Evolutionary conservation across 495 filamentous ascomycete species (phyloP).

Genomic region (Symbiotaphrina buchneri): DNA sequence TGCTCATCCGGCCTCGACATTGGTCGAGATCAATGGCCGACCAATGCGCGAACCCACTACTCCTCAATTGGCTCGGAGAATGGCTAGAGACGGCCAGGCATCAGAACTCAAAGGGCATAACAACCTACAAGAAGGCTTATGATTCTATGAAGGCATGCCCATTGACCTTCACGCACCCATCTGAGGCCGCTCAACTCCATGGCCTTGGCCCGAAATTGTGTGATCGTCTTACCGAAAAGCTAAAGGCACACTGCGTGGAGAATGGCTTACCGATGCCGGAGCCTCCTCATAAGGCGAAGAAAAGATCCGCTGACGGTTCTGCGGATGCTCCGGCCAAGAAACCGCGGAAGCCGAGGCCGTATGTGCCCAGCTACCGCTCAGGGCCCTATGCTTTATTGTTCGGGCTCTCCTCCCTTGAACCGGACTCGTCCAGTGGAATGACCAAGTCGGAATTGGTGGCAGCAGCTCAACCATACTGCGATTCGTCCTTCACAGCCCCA

Average conservation of each 20-base stretch:
- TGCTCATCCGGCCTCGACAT: too few relatives aligned
- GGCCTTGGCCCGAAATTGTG: constrained; percentile 53
- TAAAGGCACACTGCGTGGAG: constrained; percentile 40
- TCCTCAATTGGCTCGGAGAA: constrained; percentile 57
- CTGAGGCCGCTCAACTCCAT: constrained; percentile 45
- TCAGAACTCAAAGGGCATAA: constrained; percentile 45
- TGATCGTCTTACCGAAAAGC: constrained; percentile 42
- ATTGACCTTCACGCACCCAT: constrained; percentile 48
- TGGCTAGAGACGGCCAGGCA: constrained; percentile 57
- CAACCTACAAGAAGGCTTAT: constrained; percentile 60
- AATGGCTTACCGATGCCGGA: constrained; percentile 54
- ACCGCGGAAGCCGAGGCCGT: constrained; percentile 37
- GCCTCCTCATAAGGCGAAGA: constrained; percentile 11
- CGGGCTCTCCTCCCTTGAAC: constrained; percentile 35
- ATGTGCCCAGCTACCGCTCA: constrained; percentile 48
- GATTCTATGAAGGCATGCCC: constrained; percentile 65
- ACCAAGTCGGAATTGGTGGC: constrained; percentile 49
- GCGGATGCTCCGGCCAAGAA: constrained; percentile 30
- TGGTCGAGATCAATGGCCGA: too few relatives aligned
- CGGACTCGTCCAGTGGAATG: constrained; percentile 29
- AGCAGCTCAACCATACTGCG: constrained; percentile 47
- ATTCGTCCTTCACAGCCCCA: constrained; percentile 51
- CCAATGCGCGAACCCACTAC: constrained; percentile 46
- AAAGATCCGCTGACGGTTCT: constrained; percentile 18
- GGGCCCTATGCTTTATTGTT: constrained; percentile 56